Conservation (phyloP, 345 rosid species). For the Salix viminalis region DNA sequence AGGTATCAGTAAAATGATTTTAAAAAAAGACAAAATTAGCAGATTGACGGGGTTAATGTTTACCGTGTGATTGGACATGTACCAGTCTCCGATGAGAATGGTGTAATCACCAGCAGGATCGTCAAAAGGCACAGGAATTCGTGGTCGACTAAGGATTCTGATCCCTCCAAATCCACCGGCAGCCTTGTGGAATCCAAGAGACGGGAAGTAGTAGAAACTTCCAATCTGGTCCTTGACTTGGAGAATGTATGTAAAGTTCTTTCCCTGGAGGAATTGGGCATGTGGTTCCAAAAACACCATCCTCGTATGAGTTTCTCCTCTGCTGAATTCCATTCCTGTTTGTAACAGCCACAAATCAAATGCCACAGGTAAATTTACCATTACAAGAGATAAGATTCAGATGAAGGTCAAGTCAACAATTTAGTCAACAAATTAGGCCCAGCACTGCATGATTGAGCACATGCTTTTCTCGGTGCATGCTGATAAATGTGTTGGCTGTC, state of each 20-base stretch:
- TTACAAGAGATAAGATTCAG: background rate
- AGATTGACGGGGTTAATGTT: background rate
- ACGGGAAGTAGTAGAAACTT: conserved; percentile 90
- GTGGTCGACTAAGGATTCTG: conserved; percentile 71
- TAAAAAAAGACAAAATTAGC: background rate
- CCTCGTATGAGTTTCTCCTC: conserved; percentile 77
- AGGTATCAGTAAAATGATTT: no score
- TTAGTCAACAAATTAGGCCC: background rate
- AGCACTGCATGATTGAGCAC: background rate
- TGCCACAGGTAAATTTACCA: background rate
- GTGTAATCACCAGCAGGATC: conserved; percentile 78
- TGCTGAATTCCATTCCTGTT: conserved; percentile 76
- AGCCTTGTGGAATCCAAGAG: conserved; percentile 85
- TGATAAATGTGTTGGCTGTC: background rate
- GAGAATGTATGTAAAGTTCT: conserved; percentile 69
- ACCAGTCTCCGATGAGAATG: conserved; percentile 85
- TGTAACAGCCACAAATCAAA: background rate
- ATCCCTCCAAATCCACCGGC: conserved; percentile 87
- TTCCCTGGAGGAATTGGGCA: conserved; percentile 92
- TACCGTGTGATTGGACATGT: conserved; percentile 62
- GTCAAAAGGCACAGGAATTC: conserved; percentile 81
- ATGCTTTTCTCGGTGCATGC: background rate
- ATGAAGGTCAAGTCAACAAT: background rate
- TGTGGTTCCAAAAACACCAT: conserved; percentile 79
- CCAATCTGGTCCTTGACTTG: conserved; percentile 94